Conservation (phyloP, 225 moss, liverwort and hornwort genomes). For the Physcomitrium patens region DNA sequence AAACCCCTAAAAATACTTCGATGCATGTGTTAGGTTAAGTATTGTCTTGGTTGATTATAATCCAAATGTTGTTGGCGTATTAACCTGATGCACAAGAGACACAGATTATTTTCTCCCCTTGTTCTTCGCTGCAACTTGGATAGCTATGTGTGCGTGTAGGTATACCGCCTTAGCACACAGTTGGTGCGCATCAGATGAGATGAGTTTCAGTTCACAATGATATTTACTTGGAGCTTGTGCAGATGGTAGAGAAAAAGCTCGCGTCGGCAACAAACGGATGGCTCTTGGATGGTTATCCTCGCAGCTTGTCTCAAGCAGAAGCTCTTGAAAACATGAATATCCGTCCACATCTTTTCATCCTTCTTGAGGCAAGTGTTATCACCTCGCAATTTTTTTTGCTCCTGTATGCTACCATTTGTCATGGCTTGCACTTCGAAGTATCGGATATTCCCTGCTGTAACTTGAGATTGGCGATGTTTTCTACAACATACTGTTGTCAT, state of each 20-base stretch:
- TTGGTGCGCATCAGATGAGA: too few species aligned
- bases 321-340: constrained; percentile 70
- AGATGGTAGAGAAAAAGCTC: constrained; percentile 86
- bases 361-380: constrained; percentile 68
- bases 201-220: too few species aligned
- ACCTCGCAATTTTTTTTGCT: constrained; percentile 14
- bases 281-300: constrained; percentile 92
- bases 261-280: constrained; percentile 63
- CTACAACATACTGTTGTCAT: too few species aligned
- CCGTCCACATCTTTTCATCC: constrained; percentile 76
- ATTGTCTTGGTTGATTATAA: neutral
- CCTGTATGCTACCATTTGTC: constrained; percentile 5
- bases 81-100: too few species aligned
- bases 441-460: too few species aligned
- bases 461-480: too few species aligned
- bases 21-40: neutral
- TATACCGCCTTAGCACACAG: too few species aligned
- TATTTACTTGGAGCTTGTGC: constrained; percentile 16
- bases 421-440: neutral
- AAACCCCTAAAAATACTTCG: neutral
- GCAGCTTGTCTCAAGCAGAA: constrained; percentile 87
- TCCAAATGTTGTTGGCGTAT: neutral
- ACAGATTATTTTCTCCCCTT: too few species aligned
- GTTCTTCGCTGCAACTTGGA: too few species aligned
- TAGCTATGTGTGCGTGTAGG: too few species aligned